Evolutionary conservation across 106 monocot genomes (phyloP), one percentile per base, ranked within the genome.

Genomic region (Iris macrosiphon): DNA sequence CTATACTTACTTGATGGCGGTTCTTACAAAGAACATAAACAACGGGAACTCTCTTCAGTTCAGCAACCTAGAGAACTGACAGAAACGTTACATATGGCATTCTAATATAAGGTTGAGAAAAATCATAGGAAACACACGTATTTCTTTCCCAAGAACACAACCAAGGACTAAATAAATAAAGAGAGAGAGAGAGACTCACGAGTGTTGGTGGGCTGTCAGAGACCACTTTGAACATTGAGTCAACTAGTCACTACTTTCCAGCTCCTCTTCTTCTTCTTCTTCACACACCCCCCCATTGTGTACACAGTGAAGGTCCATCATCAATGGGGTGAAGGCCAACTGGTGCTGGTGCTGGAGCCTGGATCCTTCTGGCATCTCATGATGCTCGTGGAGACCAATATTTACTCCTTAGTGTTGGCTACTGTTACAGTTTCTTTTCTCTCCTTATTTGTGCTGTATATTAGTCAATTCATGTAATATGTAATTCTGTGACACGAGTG

Each of bases 191-290:
- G 49, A 50, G 13, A 50, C n/a, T 24, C 46, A 46, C 21, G 46
- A 46, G 46, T 21, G 49, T 18, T 44, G 49, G 49, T 50, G 49
- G 49, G 15, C 15, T 50, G 49, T 50, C 49, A 50, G 49, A 50
- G 29, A 50, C 29, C 49, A 50, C 49, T 50, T 6, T 35, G 28
- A 29, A 26, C 27, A 14, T 50, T 35, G 10, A 15, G 21, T 26
- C 6, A 29, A 28, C 49, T 28, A 50, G 15, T 14, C 26, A 29
- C 14, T 26, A 24, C 46, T 46, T 46, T 46, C 46, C 46, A 46
- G 46, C 23, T 46, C 9, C 23, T 21, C 46, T 24, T 23, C 23
- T 46, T 9, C 23, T 21, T 24, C 46, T 23, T 46, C 46, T 23
- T 46, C 46, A 46, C 21, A 10, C 28, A 50, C 26, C 15, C 20